Evolutionary conservation across 176 grass and related monocot genomes (phyloP).

Genomic region (Pontederia crassipes): DNA sequence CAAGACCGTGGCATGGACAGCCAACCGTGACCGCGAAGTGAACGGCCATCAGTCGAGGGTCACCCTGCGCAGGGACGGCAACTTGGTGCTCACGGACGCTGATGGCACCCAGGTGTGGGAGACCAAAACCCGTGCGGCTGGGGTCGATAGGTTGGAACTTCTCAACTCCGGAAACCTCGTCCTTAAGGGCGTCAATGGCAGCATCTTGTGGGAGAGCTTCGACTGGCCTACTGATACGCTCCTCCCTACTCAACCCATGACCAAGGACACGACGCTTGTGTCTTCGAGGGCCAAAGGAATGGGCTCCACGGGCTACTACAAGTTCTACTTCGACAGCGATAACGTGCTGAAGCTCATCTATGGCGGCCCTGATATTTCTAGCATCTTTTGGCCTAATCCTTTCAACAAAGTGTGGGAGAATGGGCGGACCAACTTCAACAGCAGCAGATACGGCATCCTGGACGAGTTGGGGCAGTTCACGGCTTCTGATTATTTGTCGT

Average conservation of each 20-base stretch:
- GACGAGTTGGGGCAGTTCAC: conserved; percentile 8
- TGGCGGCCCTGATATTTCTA: conserved; percentile 13
- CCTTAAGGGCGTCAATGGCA: conserved; percentile 15
- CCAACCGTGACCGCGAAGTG: conserved; percentile 22
- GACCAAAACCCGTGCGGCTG: conserved; percentile 1
- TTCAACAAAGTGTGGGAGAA: conserved; percentile 1
- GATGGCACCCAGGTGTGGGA: conserved; percentile 16
- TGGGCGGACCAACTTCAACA: conserved; percentile 25
- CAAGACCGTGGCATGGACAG: conserved; percentile 33
- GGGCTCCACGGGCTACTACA: conserved; percentile 21
- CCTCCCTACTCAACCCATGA: conserved; percentile 37
- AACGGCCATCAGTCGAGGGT: conserved; percentile 19
- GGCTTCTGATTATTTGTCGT: conserved; percentile 17
- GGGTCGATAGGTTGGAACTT: conserved; percentile 15
- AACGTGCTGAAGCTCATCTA: conserved; percentile 24
- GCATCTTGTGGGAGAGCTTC: conserved; percentile 40
- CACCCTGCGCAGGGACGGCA: conserved; percentile 22
- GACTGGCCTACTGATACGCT: conserved; percentile 45
- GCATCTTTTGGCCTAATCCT: conserved; percentile 43
- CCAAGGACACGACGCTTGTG: conserved; percentile 20
- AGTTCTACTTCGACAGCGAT: conserved; percentile 26
- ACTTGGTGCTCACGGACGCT: conserved; percentile 20
- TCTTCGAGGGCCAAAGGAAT: conserved; percentile 15
- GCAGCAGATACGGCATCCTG: conserved; percentile 18
- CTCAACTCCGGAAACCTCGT: conserved; percentile 36